phyloP scores from a whole-genome alignment of 441 rosid species.

The Croton setiger region DNA sequence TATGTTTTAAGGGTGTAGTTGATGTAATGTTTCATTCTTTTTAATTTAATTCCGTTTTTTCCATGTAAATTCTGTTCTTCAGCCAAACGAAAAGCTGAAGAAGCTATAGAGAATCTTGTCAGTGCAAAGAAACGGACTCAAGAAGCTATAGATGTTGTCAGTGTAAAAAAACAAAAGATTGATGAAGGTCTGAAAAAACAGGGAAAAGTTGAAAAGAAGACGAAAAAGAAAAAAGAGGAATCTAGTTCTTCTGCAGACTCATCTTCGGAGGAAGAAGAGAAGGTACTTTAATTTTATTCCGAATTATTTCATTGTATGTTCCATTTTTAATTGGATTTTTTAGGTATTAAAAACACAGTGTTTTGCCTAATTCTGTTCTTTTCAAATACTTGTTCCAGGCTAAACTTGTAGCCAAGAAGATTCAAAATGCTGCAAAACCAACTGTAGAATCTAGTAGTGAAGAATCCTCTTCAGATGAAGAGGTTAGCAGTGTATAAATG shows the following conservation, averaged over 20 bases:
- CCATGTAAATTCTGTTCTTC: neutral
- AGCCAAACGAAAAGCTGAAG: slow-evolving; percentile 82
- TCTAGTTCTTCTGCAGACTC: slow-evolving; percentile 46
- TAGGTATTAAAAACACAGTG: neutral
- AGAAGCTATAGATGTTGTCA: slow-evolving; percentile 43
- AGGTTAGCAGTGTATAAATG: slow-evolving; percentile 4
- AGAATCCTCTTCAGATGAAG: slow-evolving; percentile 20
- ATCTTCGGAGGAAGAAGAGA: slow-evolving; percentile 62
- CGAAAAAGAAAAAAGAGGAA: slow-evolving; percentile 49
- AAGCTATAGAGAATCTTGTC: slow-evolving; percentile 43
- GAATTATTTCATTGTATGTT: neutral
- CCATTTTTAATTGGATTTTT: too few species aligned
- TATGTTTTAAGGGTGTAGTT: neutral
- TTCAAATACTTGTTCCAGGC: slow-evolving; percentile 16
- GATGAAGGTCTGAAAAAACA: slow-evolving; percentile 38
- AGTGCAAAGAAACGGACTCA: slow-evolving; percentile 65
- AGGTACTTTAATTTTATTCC: slow-evolving; percentile 19
- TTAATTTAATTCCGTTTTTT: neutral
- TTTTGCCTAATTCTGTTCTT: neutral
- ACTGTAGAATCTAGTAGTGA: slow-evolving; percentile 56
- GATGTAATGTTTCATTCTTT: neutral
- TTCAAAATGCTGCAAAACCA: slow-evolving; percentile 16
- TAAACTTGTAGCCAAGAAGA: slow-evolving; percentile 35
- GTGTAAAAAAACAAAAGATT: slow-evolving; percentile 68
- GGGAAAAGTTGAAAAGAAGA: slow-evolving; percentile 43